These are phyloP conservation scores for Ascosphaera aggregata DNA, from an alignment of 2,329 filamentous ascomycete genomes.

Conservation along the genomic window DNA sequence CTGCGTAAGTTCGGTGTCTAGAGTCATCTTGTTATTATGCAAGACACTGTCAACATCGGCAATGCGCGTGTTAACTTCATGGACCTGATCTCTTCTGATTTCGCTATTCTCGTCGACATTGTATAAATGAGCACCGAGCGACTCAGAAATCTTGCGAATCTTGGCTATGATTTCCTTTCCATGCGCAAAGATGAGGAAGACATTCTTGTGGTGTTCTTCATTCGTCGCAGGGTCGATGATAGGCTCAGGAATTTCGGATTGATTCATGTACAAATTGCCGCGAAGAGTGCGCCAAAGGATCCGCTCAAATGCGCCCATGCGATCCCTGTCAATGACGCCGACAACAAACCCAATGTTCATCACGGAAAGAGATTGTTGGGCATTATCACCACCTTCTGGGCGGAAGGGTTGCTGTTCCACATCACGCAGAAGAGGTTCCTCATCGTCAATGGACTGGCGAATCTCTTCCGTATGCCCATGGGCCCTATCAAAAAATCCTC, in stretches of 20 bases:
- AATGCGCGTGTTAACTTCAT: constrained; percentile 86
- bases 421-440: constrained; percentile 81
- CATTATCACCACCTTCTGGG: constrained; percentile 36
- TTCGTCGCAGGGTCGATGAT: constrained; percentile 84
- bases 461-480: constrained; percentile 96
- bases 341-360: constrained; percentile 99
- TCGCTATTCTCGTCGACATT: constrained; percentile 96
- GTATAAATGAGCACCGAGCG: constrained; percentile 86
- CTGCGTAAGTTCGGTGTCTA: constrained; percentile 79
- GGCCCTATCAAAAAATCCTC: constrained; percentile 89
- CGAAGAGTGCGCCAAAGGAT: constrained; percentile 94
- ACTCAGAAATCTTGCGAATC: constrained; percentile 98
- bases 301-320: constrained; percentile 85
- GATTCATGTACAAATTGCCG: constrained; percentile 99
- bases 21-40: constrained; percentile 80
- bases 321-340: constrained; percentile 80
- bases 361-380: constrained; percentile 67
- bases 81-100: constrained; percentile 80
- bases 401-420: constrained; percentile 54
- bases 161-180: constrained; percentile 97
- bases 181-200: constrained; percentile 98
- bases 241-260: constrained; percentile 88
- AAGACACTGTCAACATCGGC: constrained; percentile 82
- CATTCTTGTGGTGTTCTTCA: constrained; percentile 84
- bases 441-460: constrained; percentile 64